Percentiles rank a stretch among this genome's conserved stretches.
Evolutionary conservation across 805 yeast species (phyloP).

Genomic region (Saturnispora halmiae): DNA sequence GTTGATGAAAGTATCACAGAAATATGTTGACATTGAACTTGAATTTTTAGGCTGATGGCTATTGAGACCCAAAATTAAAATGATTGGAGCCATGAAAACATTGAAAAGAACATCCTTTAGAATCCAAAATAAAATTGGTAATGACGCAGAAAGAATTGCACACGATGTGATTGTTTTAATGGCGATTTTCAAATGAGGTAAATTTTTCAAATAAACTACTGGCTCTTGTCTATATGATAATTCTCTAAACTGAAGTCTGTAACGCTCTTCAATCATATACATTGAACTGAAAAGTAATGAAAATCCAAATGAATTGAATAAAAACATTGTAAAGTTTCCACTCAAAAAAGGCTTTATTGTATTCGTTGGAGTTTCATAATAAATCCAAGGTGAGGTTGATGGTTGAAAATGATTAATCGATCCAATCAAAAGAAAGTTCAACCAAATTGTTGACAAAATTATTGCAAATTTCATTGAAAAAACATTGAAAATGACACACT

Average conservation of each 20-base stretch:
- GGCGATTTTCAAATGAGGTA: slow-evolving; percentile 14
- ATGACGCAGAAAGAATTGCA: not conserved
- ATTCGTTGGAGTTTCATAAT: slow-evolving; percentile 28
- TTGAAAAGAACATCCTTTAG: slow-evolving; percentile 36
- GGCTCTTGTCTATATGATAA: slow-evolving; percentile 37
- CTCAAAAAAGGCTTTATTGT: slow-evolving; percentile 35
- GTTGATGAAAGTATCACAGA: slow-evolving; percentile 21
- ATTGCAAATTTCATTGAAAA: slow-evolving; percentile 20
- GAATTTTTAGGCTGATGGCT: slow-evolving; percentile 32
- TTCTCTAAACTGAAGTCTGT: slow-evolving; percentile 40
- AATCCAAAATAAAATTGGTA: slow-evolving; percentile 26
- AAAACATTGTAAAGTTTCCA: slow-evolving; percentile 39
- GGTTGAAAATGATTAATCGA: slow-evolving; percentile 19
- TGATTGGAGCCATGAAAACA: slow-evolving; percentile 26
- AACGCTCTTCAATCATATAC: slow-evolving; percentile 45
- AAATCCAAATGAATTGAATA: slow-evolving; percentile 36
- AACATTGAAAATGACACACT: slow-evolving; percentile 21
- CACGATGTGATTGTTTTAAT: slow-evolving; percentile 11
- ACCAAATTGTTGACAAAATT: slow-evolving; percentile 15
- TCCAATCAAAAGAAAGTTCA: slow-evolving; percentile 19
- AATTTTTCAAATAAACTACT: slow-evolving; percentile 20
- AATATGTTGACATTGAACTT: slow-evolving; percentile 21
- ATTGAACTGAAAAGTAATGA: slow-evolving; percentile 41
- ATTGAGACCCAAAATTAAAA: slow-evolving; percentile 31
- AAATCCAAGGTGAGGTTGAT: slow-evolving; percentile 19